These are phyloP conservation scores for Aureobasidium sp. DNA, from an alignment of 2,329 filamentous ascomycete species.

Conservation along the genomic window DNA sequence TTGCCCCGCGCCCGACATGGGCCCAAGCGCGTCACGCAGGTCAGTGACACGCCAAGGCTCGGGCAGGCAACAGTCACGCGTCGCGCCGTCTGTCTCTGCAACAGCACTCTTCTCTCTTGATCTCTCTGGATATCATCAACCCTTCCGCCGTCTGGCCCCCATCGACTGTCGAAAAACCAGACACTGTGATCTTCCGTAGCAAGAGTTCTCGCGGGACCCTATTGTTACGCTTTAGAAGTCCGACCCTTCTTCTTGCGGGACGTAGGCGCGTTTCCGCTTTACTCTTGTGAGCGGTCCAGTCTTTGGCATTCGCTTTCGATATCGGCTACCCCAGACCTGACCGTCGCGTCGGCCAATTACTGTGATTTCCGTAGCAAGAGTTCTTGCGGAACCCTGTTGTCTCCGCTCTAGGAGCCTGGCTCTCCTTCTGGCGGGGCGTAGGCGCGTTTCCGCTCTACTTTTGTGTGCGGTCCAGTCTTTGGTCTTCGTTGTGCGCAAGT, in stretches of 20 bases:
- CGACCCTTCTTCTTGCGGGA: background rate
- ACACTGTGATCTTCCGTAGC: background rate
- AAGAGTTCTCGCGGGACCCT: background rate
- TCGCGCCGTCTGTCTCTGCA: no score
- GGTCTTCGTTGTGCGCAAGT: no score
- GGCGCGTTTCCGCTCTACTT: constrained; percentile 1
- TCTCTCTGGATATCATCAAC: no score
- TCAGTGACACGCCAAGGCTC: no score
- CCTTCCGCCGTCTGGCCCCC: no score
- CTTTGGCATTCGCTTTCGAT: background rate
- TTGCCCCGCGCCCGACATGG: no score
- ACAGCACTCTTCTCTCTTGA: no score
- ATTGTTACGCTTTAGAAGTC: background rate
- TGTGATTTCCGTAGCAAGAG: background rate
- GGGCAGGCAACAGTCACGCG: no score
- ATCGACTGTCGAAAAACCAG: background rate
- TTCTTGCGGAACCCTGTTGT: background rate
- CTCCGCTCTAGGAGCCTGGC: background rate
- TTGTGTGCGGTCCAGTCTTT: background rate
- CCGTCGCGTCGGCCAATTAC: no score
- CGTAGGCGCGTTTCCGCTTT: constrained; percentile 1
- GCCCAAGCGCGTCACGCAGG: no score
- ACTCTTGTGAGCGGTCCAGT: constrained; percentile 1
- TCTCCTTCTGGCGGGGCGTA: constrained; percentile 1
- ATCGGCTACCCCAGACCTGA: no score